Evolutionary conservation across 2,329 filamentous ascomycete genomes (phyloP).

Genomic region (Stemphylium lycopersici): DNA sequence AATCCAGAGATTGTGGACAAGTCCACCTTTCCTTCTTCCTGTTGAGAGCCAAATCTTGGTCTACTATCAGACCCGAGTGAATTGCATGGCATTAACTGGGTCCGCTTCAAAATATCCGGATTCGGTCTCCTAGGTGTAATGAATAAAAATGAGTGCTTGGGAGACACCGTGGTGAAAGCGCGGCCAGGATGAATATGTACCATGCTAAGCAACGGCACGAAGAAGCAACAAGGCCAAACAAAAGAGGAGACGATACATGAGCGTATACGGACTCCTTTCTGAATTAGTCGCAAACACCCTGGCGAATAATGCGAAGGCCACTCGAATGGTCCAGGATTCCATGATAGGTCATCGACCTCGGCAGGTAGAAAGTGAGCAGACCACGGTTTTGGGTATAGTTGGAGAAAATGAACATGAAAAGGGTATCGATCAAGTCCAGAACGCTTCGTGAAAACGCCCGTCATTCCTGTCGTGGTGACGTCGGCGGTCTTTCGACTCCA

Average conservation of each 20-base stretch:
- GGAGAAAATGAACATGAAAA: slow-evolving; percentile 31
- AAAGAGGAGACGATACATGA: not conserved
- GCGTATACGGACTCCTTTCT: not conserved
- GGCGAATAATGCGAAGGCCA: not conserved
- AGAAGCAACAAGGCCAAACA: not conserved
- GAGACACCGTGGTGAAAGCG: not conserved
- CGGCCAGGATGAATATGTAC: not conserved
- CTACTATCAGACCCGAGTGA: no score
- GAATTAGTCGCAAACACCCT: not conserved
- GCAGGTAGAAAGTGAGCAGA: not conserved
- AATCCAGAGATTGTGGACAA: not conserved
- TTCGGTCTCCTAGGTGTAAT: not conserved
- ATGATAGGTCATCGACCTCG: not conserved
- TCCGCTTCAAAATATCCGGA: not conserved
- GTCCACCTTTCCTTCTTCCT: not conserved
- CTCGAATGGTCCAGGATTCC: not conserved
- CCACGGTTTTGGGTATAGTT: slow-evolving; percentile 1
- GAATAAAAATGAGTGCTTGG: not conserved
- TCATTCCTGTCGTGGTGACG: slow-evolving; percentile 5
- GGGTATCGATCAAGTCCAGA: slow-evolving; percentile 41
- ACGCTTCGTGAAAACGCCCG: slow-evolving; percentile 10
- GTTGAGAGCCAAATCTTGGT: not conserved
- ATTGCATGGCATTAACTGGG: no score
- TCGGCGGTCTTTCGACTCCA: not conserved
- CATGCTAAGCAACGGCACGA: not conserved